Percentiles rank a stretch among this genome's conserved stretches.
These are phyloP conservation scores for Podila minutissima DNA, from an alignment of 192 early-diverging fungal species.

Conservation along the genomic window DNA sequence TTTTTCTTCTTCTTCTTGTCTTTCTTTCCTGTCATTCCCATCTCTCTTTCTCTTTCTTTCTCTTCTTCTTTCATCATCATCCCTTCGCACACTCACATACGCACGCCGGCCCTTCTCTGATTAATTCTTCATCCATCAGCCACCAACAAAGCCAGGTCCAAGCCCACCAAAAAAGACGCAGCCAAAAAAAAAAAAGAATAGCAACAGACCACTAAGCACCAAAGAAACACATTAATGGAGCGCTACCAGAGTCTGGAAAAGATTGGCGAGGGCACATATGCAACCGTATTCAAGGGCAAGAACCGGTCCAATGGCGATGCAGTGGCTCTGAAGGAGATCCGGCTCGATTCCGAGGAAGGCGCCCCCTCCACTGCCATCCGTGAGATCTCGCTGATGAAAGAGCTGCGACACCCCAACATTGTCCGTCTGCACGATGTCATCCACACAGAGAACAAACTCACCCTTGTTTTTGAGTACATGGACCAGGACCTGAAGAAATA, in stretches of 20 bases:
- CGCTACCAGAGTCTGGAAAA: slow-evolving; percentile 87
- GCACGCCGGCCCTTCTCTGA: background rate
- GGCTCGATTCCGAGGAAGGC: slow-evolving; percentile 89
- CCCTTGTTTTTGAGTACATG: slow-evolving; percentile 90
- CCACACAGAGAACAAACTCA: slow-evolving; percentile 86
- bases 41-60: background rate
- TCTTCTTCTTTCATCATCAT: background rate
- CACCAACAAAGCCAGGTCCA: background rate
- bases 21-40: background rate
- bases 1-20: background rate
- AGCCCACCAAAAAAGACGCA: background rate
- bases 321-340: slow-evolving; percentile 97
- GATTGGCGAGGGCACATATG: slow-evolving; percentile 98
- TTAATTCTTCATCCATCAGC: background rate
- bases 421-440: slow-evolving; percentile 85
- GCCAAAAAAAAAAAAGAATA: background rate
- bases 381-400: slow-evolving; percentile 98
- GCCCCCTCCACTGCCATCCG: slow-evolving; percentile 98
- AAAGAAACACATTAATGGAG: slow-evolving; percentile 15
- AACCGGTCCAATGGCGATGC: slow-evolving; percentile 80
- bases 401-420: slow-evolving; percentile 93
- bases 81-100: background rate
- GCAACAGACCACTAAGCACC: no score
- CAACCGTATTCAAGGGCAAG: slow-evolving; percentile 88
- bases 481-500: slow-evolving; percentile 89